These are phyloP conservation scores for Xylaria flabelliformis DNA, from an alignment of 495 filamentous ascomycete genomes.

Conservation along the genomic window DNA sequence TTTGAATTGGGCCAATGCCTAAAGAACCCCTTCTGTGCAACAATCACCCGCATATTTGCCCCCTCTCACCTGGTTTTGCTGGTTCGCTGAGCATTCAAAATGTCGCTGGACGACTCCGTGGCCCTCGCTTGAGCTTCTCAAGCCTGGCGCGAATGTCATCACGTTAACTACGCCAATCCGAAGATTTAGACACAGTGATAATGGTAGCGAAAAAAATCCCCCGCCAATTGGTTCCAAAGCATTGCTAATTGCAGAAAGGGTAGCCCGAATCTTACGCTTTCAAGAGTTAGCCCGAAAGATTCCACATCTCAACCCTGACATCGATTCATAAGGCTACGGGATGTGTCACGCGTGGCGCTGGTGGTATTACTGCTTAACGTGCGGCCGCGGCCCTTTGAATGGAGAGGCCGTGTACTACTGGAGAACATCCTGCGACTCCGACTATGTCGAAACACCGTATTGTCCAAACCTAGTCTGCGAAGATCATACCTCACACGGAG, in stretches of 20 bases:
- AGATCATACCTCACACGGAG: slow-evolving; percentile 24
- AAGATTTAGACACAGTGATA: neutral
- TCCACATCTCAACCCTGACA: neutral
- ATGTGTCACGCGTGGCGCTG: slow-evolving; percentile 37
- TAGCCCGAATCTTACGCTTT: neutral
- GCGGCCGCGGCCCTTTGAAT: slow-evolving; percentile 34
- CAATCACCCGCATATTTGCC: neutral
- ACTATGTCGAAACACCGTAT: slow-evolving; percentile 23
- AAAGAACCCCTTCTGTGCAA: neutral
- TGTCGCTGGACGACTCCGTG: neutral
- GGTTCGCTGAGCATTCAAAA: neutral
- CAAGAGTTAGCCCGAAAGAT: neutral
- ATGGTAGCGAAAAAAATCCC: neutral
- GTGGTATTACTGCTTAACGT: slow-evolving; percentile 34
- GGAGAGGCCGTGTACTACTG: slow-evolving; percentile 31
- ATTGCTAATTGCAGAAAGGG: neutral
- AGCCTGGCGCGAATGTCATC: neutral
- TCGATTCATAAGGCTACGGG: neutral
- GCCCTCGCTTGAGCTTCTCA: slow-evolving; percentile 15
- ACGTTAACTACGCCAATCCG: neutral
- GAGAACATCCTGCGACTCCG: slow-evolving; percentile 32
- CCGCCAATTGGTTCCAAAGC: neutral
- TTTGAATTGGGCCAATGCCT: neutral
- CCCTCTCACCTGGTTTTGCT: neutral
- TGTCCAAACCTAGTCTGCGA: slow-evolving; percentile 32